Evolutionary conservation across 257 asterid genomes (phyloP).

Genomic region (Solanum chmielewskii): DNA sequence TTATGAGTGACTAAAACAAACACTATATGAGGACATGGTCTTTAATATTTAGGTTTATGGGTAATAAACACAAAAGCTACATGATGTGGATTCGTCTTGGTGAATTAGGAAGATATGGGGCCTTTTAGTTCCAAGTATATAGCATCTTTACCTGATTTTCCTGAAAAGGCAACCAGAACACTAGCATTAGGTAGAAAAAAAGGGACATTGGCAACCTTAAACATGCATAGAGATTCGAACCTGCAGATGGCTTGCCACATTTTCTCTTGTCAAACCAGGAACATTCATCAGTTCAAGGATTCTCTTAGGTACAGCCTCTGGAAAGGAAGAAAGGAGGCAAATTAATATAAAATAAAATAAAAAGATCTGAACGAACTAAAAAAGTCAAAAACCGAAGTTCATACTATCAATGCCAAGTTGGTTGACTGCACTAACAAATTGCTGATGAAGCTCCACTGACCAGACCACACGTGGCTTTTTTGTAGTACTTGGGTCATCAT

Average conservation of each 20-base stretch:
- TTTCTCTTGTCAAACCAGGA: constrained; percentile 76
- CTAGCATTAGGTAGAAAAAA: neutral
- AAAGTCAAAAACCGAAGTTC: constrained; percentile 14
- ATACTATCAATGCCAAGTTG: constrained; percentile 87
- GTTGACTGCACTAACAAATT: constrained; percentile 75
- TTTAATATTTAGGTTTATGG: neutral
- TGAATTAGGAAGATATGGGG: constrained; percentile 3
- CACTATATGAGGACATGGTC: neutral
- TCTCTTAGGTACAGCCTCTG: constrained; percentile 93
- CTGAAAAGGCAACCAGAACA: neutral
- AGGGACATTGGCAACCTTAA: neutral
- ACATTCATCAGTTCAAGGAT: constrained; percentile 86
- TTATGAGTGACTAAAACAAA: neutral
- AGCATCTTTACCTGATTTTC: constrained; percentile 4
- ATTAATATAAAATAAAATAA: neutral
- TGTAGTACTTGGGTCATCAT: constrained; percentile 45
- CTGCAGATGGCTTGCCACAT: constrained; percentile 93
- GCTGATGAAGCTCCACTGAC: constrained; percentile 96
- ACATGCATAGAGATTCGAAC: constrained; percentile 17
- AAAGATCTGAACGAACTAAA: neutral
- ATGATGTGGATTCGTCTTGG: neutral
- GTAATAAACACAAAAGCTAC: neutral
- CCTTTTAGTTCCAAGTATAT: constrained; percentile 1
- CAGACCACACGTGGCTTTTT: constrained; percentile 91
- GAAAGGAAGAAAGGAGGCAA: constrained; percentile 1